Conservation (phyloP, 2,329 filamentous ascomycete species). For the Metarhizium guizhouense region DNA sequence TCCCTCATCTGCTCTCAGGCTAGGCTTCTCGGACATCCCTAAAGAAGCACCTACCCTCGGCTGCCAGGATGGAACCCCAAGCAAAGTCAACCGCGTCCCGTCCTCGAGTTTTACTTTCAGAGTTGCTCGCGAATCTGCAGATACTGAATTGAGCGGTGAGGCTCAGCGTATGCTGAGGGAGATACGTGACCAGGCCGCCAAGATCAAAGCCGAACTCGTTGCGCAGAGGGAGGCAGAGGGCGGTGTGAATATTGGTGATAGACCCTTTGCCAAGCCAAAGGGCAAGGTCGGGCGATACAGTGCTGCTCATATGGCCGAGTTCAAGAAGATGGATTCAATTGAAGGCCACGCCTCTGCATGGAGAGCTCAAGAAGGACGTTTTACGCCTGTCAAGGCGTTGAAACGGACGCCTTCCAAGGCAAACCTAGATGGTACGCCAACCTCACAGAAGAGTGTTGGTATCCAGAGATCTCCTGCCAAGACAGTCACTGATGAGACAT, state of each 20-base stretch:
- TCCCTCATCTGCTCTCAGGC: conserved; percentile 68
- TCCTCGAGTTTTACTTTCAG: conserved; percentile 60
- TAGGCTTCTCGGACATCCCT: conserved; percentile 75
- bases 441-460: conserved; percentile 23
- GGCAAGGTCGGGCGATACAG: conserved; percentile 74
- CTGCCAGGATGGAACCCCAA: conserved; percentile 45
- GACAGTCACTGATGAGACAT: conserved; percentile 56
- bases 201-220: conserved; percentile 60
- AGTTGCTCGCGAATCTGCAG: conserved; percentile 46
- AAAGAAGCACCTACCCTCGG: conserved; percentile 29
- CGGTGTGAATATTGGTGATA: conserved; percentile 30
- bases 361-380: conserved; percentile 46
- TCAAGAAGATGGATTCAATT: conserved; percentile 98
- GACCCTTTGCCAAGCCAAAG: conserved; percentile 74
- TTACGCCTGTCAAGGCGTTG: conserved; percentile 36
- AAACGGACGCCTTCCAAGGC: conserved; percentile 38
- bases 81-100: conserved; percentile 42
- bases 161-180: conserved; percentile 55
- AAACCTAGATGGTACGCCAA: conserved; percentile 27
- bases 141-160: conserved; percentile 50
- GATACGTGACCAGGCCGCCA: conserved; percentile 61
- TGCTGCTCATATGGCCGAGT: conserved; percentile 75
- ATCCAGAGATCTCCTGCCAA: conserved; percentile 49
- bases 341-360: conserved; percentile 75
- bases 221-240: conserved; percentile 50